Base-by-base conservation (phyloP, 2,329 filamentous ascomycete species). In the Nothomitra cinnamomea region DNA sequence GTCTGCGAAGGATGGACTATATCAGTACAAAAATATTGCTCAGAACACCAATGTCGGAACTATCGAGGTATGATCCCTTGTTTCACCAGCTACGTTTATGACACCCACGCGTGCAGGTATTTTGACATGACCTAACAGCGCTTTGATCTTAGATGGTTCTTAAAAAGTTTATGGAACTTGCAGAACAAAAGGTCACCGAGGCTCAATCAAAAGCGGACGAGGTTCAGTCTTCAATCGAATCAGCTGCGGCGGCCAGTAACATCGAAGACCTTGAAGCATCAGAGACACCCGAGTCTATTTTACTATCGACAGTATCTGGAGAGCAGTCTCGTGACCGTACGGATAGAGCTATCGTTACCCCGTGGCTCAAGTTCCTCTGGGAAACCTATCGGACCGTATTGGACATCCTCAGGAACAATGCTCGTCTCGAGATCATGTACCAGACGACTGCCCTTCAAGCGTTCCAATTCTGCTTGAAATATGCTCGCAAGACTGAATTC, bases 1-100 rank as follows among this genome's bases (percentile, higher is more conserved):
- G 72, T 79, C 92, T 57, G 92, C 90, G 69, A 98, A 98, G 78
- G 92, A 98, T 73, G 92, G 92, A 57, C 78, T 98, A 50, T 98
- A 96, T 70, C 92, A 95, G 70, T 98, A 98, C 79, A 98, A 98
- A 78, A 98, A 98, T 70, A 96, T 95, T 61, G 90, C 89, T 54
- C 92, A 98, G 70, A 98, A 98, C 74, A 95, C 90, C 62, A 96
- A 96, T 67, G 88, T 98, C 61, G 88, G 81, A 62, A 98, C 92
- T 57, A 98, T 98, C 68, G 92, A 96, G 80, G 85, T 87, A 72
- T 36, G 51, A 45, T 19, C 51, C 52, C 52, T 58, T 15, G 25
- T 22, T 28, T 36, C 17, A n/a, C n/a, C 24, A n/a, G 28, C n/a
- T 10, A 21, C 17, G 19, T 21, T n/a, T 41, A 41, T n/a, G 38